Base-by-base conservation (phyloP, 2,329 filamentous ascomycete species). In the Ustulina deusta region DNA sequence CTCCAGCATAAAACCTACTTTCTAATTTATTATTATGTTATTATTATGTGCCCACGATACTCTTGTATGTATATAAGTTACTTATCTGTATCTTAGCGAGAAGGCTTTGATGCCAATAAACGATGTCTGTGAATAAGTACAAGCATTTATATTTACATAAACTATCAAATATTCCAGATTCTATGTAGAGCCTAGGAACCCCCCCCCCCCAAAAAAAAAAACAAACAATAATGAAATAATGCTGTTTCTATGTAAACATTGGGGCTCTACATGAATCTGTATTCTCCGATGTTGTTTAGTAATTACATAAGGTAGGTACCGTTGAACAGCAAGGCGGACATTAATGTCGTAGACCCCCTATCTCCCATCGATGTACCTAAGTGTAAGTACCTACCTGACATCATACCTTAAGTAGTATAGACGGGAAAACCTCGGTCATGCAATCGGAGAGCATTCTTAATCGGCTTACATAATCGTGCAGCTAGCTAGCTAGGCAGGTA, bases 31-130 rank as follows among this genome's bases (percentile, higher is more conserved):
- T 42, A 44, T 69, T 42, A 65, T 57, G 58, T 40, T 52, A 52
- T 56, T 42, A 44, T 69, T 42, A 65, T 57, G 58, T 69, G 60
- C 51, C 54, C 51, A 68, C 25, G 65, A 70, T 48, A 51, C 34
- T 54, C 49, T 46, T 65, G 48, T 61, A 44, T 52, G 42, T 68
- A 62, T 13, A 56, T 40, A 51, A 25, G n/a, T 22, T 15, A 25
- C 17, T 29, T 22, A 46, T 32, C 25, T 62, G n/a, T n/a, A 58
- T 22, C 58, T 17, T 29, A 46, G 38, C 29, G n/a, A 64, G 29
- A 11, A 49, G 49, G 44, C 13, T 17, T 10, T 25, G 15, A 25
- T 49, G 29, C 20, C 27, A 36, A 17, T 36, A n/a, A 20, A 29
- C 11, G 22, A 46, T 54, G n/a, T 11, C 4, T 15, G 22, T 44